Evolutionary conservation across 306 rosid species (phyloP).

Genomic region (Begonia loranthoides): DNA sequence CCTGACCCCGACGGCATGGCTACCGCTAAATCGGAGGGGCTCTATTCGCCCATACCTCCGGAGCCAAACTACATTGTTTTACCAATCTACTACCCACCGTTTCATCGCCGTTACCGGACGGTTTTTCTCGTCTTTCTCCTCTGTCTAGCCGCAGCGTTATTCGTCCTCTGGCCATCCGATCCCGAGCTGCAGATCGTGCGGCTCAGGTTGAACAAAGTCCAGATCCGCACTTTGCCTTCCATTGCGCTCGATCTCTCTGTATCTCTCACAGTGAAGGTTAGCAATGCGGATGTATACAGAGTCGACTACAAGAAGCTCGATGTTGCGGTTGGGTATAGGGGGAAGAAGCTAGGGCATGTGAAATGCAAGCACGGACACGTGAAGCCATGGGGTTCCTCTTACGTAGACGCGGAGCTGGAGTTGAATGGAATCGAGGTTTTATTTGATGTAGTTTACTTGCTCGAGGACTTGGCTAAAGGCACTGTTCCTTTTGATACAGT

Average conservation of each 20-base stretch:
- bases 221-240: conserved; percentile 40
- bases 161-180: conserved; percentile 46
- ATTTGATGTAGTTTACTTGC: conserved; percentile 46
- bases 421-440: conserved; percentile 35
- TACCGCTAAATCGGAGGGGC: conserved; percentile 2
- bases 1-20: not conserved
- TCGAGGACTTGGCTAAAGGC: conserved; percentile 61
- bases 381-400: conserved; percentile 46
- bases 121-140: conserved; percentile 13
- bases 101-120: conserved; percentile 7
- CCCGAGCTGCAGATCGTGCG: conserved; percentile 50
- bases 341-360: conserved; percentile 54
- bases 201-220: conserved; percentile 26
- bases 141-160: conserved; percentile 11
- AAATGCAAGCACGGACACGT: conserved; percentile 39
- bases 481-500: conserved; percentile 41
- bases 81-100: conserved; percentile 13
- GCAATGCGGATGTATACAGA: conserved; percentile 40
- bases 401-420: conserved; percentile 58
- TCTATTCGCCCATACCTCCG: conserved; percentile 14
- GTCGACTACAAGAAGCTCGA: conserved; percentile 36
- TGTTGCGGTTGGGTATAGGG: conserved; percentile 59
- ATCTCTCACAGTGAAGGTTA: conserved; percentile 32
- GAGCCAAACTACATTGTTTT: conserved; percentile 22
- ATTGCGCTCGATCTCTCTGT: conserved; percentile 46